Percentiles rank a stretch among this genome's conserved stretches.
These are phyloP conservation scores for Ramaria sp. DNA, from an alignment of 768 basidiomycete species.

Conservation along the genomic window DNA sequence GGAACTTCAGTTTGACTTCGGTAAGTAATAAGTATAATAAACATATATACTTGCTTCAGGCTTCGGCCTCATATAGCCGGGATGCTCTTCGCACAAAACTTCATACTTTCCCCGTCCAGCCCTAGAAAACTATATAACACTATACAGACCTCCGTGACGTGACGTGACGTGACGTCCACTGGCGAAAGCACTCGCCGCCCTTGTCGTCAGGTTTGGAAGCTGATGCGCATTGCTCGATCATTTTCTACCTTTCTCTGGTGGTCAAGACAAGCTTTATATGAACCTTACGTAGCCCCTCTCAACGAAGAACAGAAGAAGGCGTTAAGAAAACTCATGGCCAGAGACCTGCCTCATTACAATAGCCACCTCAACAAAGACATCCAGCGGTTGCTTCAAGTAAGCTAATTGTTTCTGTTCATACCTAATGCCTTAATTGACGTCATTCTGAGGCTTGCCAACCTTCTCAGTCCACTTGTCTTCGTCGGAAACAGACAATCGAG, in stretches of 20 bases:
- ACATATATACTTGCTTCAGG: no score
- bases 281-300: slow-evolving; percentile 1
- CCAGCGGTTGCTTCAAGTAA: not conserved
- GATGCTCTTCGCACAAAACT: no score
- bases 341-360: not conserved
- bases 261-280: slow-evolving; percentile 2
- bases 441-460: not conserved
- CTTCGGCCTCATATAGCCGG: no score
- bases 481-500: not conserved
- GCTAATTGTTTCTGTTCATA: not conserved
- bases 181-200: no score
- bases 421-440: not conserved
- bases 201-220: not conserved
- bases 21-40: no score
- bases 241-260: not conserved
- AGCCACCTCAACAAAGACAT: not conserved
- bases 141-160: no score
- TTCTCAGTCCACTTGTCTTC: not conserved
- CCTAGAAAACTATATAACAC: no score
- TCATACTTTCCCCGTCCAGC: no score
- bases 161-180: not conserved
- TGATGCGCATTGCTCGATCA: slow-evolving; percentile 4
- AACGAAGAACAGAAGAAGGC: slow-evolving; percentile 4
- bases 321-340: not conserved
- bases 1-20: no score